phyloP scores from a whole-genome alignment of 805 yeast genomes.

The Wickerhamomyces bovis region DNA sequence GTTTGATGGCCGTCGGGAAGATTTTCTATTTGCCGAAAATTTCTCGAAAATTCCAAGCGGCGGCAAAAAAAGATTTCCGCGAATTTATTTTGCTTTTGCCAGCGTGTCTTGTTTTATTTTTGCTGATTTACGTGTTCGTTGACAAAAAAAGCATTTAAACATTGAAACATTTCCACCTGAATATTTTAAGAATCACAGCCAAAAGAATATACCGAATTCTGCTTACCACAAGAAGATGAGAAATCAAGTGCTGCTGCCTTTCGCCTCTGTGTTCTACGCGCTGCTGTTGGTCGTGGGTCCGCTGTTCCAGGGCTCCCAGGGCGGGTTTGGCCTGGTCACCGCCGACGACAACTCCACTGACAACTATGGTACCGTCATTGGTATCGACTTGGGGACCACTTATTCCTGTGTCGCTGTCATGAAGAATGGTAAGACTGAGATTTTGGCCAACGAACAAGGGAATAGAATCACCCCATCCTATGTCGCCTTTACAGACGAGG shows the following conservation, averaged over 20 bases:
- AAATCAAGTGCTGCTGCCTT: conserved; percentile 28
- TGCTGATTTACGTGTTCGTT: not conserved
- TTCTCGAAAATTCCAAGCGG: conserved; percentile 1
- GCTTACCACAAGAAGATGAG: conserved; percentile 10
- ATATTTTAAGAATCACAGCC: not conserved
- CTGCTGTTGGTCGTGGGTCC: conserved; percentile 23
- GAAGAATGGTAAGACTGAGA: conserved; percentile 84
- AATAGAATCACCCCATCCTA: conserved; percentile 94
- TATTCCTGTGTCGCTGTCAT: conserved; percentile 93
- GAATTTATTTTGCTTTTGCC: conserved; percentile 8
- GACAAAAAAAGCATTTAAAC: conserved; percentile 1
- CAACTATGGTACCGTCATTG: conserved; percentile 64
- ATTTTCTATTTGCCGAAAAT: too few species aligned
- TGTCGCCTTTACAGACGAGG: conserved; percentile 88
- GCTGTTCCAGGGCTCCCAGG: conserved; percentile 8
- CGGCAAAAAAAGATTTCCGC: conserved; percentile 1
- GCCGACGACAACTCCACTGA: conserved; percentile 29
- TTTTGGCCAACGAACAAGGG: conserved; percentile 94
- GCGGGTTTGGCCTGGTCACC: conserved; percentile 19
- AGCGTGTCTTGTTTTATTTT: conserved; percentile 11
- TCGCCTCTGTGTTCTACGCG: conserved; percentile 27
- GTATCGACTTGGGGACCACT: conserved; percentile 97
- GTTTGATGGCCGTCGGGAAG: too few species aligned
- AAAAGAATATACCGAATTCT: too few species aligned
- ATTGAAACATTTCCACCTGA: not conserved